phyloP scores from a whole-genome alignment of 306 rosid species.

The Trifolium fragiferum region DNA sequence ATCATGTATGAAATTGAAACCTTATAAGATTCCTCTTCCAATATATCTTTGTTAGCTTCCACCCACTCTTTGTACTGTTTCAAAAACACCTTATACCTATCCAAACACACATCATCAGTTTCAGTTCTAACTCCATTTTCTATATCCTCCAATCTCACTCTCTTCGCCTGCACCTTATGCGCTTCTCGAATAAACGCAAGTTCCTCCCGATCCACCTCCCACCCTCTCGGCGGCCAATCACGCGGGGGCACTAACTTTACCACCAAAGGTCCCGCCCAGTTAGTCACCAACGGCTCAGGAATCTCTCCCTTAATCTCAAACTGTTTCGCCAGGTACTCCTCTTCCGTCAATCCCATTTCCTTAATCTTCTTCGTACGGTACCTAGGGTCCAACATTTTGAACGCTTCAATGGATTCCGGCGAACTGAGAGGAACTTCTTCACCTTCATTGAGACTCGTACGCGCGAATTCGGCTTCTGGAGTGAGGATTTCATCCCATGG shows the following conservation, averaged over 20 bases:
- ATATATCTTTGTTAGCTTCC: slow-evolving; percentile 69
- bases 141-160: slow-evolving; percentile 64
- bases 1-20: slow-evolving; percentile 42
- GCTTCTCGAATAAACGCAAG: slow-evolving; percentile 81
- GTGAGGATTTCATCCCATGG: slow-evolving; percentile 96
- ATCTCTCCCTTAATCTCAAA: slow-evolving; percentile 79
- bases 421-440: slow-evolving; percentile 84
- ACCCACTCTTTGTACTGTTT: slow-evolving; percentile 93
- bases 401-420: slow-evolving; percentile 92
- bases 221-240: slow-evolving; percentile 96
- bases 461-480: slow-evolving; percentile 89
- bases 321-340: slow-evolving; percentile 65
- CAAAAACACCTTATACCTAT: slow-evolving; percentile 85
- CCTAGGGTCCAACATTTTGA: slow-evolving; percentile 77
- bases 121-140: slow-evolving; percentile 52
- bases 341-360: slow-evolving; percentile 88
- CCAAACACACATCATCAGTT: slow-evolving; percentile 66
- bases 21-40: slow-evolving; percentile 91
- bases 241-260: slow-evolving; percentile 75
- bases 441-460: slow-evolving; percentile 85
- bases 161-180: slow-evolving; percentile 67
- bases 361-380: slow-evolving; percentile 78
- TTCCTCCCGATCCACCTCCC: slow-evolving; percentile 88
- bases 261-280: slow-evolving; percentile 72
- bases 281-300: slow-evolving; percentile 71